These are phyloP conservation scores for Pseudonitzschia pungens DNA, from an alignment of 108 stramenopile genomes.

Conservation along the genomic window DNA sequence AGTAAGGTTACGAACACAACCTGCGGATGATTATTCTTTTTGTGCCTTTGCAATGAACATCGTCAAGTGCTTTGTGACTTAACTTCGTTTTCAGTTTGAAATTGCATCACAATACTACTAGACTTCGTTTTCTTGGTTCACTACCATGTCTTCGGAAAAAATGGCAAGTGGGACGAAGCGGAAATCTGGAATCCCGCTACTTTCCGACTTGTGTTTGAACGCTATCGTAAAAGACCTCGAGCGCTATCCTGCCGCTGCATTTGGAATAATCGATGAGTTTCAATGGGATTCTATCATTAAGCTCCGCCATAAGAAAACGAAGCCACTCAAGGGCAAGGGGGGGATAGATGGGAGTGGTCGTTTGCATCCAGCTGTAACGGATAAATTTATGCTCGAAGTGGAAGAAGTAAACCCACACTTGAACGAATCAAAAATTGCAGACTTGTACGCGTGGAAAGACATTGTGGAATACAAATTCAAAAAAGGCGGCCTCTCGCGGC, in stretches of 20 bases:
- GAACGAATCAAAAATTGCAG: slow-evolving; percentile 34
- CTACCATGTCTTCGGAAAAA: not conserved
- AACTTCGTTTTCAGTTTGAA: no score
- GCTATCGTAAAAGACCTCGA: slow-evolving; percentile 48
- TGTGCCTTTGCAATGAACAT: no score
- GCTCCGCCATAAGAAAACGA: slow-evolving; percentile 35
- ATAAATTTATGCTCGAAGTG: slow-evolving; percentile 42
- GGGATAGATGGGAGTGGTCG: slow-evolving; percentile 48
- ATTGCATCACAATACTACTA: no score
- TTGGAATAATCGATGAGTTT: slow-evolving; percentile 40
- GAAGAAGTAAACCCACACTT: slow-evolving; percentile 50
- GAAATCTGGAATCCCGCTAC: not conserved
- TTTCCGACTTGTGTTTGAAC: slow-evolving; percentile 34
- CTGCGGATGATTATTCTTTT: no score
- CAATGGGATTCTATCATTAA: slow-evolving; percentile 49
- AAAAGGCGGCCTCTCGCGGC: slow-evolving; percentile 45
- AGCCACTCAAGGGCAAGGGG: slow-evolving; percentile 42
- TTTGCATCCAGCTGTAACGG: slow-evolving; percentile 41
- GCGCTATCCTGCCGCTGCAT: slow-evolving; percentile 48
- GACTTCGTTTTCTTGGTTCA: no score
- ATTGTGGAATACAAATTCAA: slow-evolving; percentile 50
- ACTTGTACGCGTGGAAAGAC: slow-evolving; percentile 58
- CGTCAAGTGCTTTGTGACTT: no score
- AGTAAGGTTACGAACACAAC: no score
- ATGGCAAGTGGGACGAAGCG: not conserved